phyloP scores from a whole-genome alignment of 1,284 basidiomycete species.

The Neotropicomus parvogracilis region DNA sequence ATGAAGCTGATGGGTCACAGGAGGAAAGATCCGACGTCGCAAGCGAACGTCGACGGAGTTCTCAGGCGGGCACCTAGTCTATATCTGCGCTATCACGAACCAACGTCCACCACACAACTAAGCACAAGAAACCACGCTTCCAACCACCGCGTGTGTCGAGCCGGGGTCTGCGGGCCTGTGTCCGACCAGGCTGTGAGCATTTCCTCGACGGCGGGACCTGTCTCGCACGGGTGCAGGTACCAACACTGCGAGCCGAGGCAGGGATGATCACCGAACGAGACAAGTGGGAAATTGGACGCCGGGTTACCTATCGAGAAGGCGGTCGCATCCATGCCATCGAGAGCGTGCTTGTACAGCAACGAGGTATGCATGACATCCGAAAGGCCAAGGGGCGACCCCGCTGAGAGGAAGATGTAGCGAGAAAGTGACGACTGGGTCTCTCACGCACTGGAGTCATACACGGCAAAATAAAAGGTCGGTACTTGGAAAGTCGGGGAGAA shows the following conservation, averaged over 20 bases:
- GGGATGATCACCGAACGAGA: conserved; percentile 83
- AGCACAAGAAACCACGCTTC: conserved; percentile 75
- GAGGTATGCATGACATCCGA: conserved; percentile 52
- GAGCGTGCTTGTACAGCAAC: conserved; percentile 51
- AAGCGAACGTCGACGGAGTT: conserved; percentile 4
- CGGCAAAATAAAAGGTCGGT: conserved; percentile 74
- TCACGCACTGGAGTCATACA: conserved; percentile 61
- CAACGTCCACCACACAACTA: conserved; percentile 54
- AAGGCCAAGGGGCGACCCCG: conserved; percentile 59
- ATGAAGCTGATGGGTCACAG: too few species aligned
- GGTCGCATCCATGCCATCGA: conserved; percentile 45
- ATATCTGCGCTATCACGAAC: conserved; percentile 13
- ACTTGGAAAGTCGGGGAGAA: conserved; percentile 73
- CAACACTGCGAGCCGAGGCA: conserved; percentile 67
- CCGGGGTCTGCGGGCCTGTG: conserved; percentile 22
- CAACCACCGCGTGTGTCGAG: conserved; percentile 48
- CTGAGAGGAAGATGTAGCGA: conserved; percentile 38
- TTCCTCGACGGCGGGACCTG: conserved; percentile 59
- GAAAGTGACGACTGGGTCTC: conserved; percentile 1
- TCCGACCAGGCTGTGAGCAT: conserved; percentile 49
- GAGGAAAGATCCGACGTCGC: conserved; percentile 7
- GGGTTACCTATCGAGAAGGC: conserved; percentile 52
- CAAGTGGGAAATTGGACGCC: conserved; percentile 58
- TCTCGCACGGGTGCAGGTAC: conserved; percentile 84
- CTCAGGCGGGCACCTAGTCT: not conserved